Percentiles rank a stretch among this genome's conserved stretches.
These are phyloP conservation scores for Sporothrix pallida DNA, from an alignment of 2,329 filamentous ascomycete genomes.

Conservation along the genomic window DNA sequence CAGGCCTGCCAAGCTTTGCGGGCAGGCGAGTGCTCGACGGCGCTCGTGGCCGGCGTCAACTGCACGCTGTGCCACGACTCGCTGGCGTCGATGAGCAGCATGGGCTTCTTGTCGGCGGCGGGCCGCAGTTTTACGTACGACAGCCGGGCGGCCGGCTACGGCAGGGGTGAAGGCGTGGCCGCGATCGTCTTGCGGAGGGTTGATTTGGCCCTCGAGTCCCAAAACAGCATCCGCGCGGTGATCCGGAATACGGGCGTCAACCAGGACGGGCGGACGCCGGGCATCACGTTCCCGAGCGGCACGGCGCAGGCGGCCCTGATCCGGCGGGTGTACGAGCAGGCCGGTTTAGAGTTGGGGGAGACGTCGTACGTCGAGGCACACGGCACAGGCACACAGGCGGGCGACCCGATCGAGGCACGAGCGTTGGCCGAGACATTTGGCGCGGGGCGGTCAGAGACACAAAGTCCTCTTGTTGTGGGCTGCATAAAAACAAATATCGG, in stretches of 20 bases:
- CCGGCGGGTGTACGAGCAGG: conserved; percentile 35
- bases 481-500: conserved; percentile 52
- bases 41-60: conserved; percentile 39
- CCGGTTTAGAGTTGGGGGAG: conserved; percentile 34
- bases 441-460: neutral
- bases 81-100: conserved; percentile 53
- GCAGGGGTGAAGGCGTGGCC: conserved; percentile 56
- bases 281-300: conserved; percentile 38
- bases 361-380: conserved; percentile 50
- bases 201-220: conserved; percentile 44
- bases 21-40: conserved; percentile 36
- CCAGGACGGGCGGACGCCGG: conserved; percentile 38
- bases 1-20: conserved; percentile 45
- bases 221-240: conserved; percentile 46
- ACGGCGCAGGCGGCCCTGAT: conserved; percentile 42
- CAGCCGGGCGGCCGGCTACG: conserved; percentile 54
- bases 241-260: conserved; percentile 38
- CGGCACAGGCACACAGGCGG: conserved; percentile 46
- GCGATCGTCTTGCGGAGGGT: conserved; percentile 54
- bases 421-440: conserved; percentile 47
- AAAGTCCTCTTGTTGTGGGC: conserved; percentile 41
- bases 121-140: conserved; percentile 47
- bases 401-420: conserved; percentile 46
- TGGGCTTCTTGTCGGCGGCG: conserved; percentile 51
- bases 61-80: conserved; percentile 39